Evolutionary conservation across 2,329 filamentous ascomycete species (phyloP).

Genomic region (Colletotrichum magnum): DNA sequence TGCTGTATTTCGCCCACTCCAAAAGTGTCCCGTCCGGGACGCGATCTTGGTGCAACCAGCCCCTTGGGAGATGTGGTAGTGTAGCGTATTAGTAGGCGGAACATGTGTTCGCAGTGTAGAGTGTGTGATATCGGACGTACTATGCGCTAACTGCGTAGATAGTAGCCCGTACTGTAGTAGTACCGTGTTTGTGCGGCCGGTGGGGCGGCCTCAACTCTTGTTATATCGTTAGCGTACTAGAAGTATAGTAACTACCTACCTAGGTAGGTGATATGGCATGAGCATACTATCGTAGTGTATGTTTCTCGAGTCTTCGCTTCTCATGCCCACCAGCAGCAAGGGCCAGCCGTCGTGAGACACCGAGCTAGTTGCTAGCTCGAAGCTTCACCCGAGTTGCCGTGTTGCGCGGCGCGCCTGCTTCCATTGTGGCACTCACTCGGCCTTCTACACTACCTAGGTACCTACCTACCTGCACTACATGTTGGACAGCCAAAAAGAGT

Average conservation of each 20-base stretch:
- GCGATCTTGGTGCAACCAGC: conserved; percentile 38
- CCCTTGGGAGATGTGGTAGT: conserved; percentile 24
- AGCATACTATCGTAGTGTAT: background rate
- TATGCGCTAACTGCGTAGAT: too few species aligned
- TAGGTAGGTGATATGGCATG: too few species aligned
- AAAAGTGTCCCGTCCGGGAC: conserved; percentile 18
- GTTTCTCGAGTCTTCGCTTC: conserved; percentile 26
- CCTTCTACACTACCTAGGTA: conserved; percentile 1
- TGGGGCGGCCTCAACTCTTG: background rate
- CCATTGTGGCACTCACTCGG: conserved; percentile 10
- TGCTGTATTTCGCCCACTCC: conserved; percentile 34
- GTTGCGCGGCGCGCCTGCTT: conserved; percentile 18
- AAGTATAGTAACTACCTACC: too few species aligned
- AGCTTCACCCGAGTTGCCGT: conserved; percentile 15
- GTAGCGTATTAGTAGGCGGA: too few species aligned
- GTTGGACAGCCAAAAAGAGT: too few species aligned
- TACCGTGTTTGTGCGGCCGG: conserved; percentile 12
- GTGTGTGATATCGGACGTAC: too few species aligned
- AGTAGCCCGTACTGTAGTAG: too few species aligned
- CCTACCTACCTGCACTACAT: background rate
- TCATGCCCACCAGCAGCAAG: conserved; percentile 20
- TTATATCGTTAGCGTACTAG: too few species aligned
- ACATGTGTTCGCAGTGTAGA: too few species aligned
- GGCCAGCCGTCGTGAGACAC: conserved; percentile 27
- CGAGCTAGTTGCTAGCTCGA: conserved; percentile 17